Conservation (phyloP, 2,329 filamentous ascomycete genomes). For the Colletotrichum tabaci region DNA sequence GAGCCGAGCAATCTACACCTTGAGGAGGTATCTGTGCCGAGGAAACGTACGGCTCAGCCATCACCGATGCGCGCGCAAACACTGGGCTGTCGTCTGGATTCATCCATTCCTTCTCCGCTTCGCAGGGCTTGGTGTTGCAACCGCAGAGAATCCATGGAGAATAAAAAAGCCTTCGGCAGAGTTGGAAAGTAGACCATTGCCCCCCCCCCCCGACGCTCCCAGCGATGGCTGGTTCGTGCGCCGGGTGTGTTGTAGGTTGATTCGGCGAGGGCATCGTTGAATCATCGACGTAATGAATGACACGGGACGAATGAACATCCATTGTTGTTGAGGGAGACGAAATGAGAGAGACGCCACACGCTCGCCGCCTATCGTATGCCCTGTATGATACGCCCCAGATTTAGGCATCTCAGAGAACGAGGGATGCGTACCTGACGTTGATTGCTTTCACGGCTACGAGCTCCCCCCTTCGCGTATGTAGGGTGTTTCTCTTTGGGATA, state of each 20-base stretch:
- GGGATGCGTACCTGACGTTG: slow-evolving; percentile 26
- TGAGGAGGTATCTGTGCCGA: not conserved
- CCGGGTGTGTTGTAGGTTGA: not conserved
- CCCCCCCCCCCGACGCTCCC: not conserved
- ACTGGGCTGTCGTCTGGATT: not conserved
- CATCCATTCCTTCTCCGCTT: not conserved
- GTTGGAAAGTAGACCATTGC: not conserved
- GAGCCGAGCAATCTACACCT: not conserved
- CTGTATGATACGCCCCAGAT: not conserved
- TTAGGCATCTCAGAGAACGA: not conserved
- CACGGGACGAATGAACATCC: not conserved
- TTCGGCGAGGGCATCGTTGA: slow-evolving; percentile 14
- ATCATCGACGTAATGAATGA: not conserved
- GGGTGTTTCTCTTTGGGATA: slow-evolving; percentile 26
- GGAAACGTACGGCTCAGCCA: not conserved
- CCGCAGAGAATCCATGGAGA: not conserved
- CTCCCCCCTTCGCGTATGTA: slow-evolving; percentile 9
- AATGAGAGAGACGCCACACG: slow-evolving; percentile 6
- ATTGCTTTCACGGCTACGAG: slow-evolving; percentile 10
- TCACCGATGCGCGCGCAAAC: not conserved
- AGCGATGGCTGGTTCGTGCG: slow-evolving; percentile 2
- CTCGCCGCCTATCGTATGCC: not conserved
- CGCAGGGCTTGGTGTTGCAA: slow-evolving; percentile 9
- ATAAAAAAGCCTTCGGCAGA: not conserved
- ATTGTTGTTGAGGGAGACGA: not conserved